Base-by-base conservation (phyloP, 202 grass and related monocot genomes). In the Alloteropsis angusta region DNA sequence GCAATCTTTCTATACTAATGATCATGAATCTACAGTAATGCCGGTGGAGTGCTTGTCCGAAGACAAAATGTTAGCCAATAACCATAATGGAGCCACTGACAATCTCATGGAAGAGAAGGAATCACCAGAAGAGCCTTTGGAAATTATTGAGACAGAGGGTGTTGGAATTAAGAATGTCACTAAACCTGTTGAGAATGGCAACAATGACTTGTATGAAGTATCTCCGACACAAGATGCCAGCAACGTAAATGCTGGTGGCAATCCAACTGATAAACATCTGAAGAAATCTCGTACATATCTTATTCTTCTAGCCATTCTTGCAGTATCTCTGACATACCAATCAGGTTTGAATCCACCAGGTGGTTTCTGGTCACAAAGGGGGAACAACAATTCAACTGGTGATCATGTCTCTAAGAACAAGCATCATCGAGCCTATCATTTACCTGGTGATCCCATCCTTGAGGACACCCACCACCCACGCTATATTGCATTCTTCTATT, bases 401-500 rank as follows among this genome's bases (percentile, higher is more conserved):
- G 52, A 2, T 9, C 9, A 15, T 0, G 44, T 90, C 61, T 5
- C 76, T 6, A 58, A 52, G 12, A n/a, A 17, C 34, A 3, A 19
- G 30, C 2, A 22, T 13, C 68, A 71, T 71, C 28, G 46, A 6
- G 2, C 18, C 0, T 72, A 72, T 53, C 86, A 88, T 74, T 82
- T 56, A 73, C 82, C 85, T 50, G 89, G 82, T 73, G 84, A 74
- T 6, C 78, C 72, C 9, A 74, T 93, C 54, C 60, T 94, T 48
- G 85, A 86, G 49, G 91, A 94, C 46, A 91, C 6, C 7, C 3
- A 79, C 25, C 84, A 81, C 56, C 5, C 0, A 9, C 85, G 88
- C 46, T 91, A 76, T 57, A 70, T 67, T 39, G 42, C 79, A 25
- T 94, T 94, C 79, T 88, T 93, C 36, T 84, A 80, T 64, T 76